Evolutionary conservation across 805 yeast species (phyloP), one percentile per base, ranked within the genome.

Genomic region (Wickerhamomyces xylosicus): DNA sequence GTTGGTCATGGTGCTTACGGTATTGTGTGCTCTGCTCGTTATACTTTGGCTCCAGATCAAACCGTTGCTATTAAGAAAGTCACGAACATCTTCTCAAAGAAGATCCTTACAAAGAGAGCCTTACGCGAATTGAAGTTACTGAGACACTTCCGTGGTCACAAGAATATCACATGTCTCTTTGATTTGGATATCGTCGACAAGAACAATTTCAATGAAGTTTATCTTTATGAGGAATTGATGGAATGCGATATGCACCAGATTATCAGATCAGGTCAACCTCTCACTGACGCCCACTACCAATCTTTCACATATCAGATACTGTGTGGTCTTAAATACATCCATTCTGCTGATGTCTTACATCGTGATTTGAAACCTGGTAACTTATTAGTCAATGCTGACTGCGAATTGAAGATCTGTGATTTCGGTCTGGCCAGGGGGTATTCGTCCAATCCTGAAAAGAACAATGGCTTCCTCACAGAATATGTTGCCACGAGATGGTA

Each of bases 401-500:
- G 98, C 63, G 97, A 90, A 61, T 71, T 90, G 54, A 90, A 90
- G 58, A 85, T 90, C 37, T 90, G 97, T 65, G 98, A 92, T 62
- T 90, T 90, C 59, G 97, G 98, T 15, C 69, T 90, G 42, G 97
- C 97, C 1, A 73, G 97, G 57, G 95, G 97, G 29, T 87, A 82
- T 49, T 77, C 86, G 9, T 77, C 77, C 43, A 81, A 79, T 52
- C 84, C 87, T 1, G 89, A 79, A 43, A 84, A 79, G 50, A 86
- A 87, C 50, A 83, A 84, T 25, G 97, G 95, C n/a, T 90, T 86
- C 53, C 66, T 90, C 68, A 92, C 98, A 1, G 97, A 90, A 59
- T 92, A 92, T 57, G 98, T 92, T 20, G 97, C 98, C 25, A 92
- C 98, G 1, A 72, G 98, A 58, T 92, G 98, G 98, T 92, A 92